phyloP scores from a whole-genome alignment of 176 grass and related monocot genomes.

The Oryza rufipogon region DNA sequence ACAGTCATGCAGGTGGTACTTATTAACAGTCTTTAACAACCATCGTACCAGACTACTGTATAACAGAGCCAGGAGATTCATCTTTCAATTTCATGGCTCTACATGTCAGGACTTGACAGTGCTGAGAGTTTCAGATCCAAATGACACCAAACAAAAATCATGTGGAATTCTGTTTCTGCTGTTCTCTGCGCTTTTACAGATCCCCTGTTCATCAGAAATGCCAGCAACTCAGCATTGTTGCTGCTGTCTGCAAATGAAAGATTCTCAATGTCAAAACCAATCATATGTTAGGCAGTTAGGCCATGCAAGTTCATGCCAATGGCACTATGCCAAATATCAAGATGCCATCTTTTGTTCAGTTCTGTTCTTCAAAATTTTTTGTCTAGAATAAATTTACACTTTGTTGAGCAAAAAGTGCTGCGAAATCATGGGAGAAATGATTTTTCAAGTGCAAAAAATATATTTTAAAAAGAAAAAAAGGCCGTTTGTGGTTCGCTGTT shows the following conservation, averaged over 20 bases:
- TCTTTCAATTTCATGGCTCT: slow-evolving; percentile 17
- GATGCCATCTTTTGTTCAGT: too few species aligned
- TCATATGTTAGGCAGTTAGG: neutral
- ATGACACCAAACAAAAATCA: slow-evolving; percentile 18
- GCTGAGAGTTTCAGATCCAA: slow-evolving; percentile 3
- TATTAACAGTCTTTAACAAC: neutral
- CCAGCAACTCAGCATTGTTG: neutral
- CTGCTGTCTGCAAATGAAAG: neutral
- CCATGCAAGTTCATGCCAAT: slow-evolving; percentile 18
- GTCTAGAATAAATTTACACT: too few species aligned
- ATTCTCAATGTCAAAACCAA: slow-evolving; percentile 21
- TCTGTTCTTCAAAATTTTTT: too few species aligned
- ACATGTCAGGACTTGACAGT: neutral
- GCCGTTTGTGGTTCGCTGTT: too few species aligned
- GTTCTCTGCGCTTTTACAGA: neutral
- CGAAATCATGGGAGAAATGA: neutral
- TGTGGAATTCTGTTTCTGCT: neutral
- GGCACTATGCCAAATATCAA: neutral
- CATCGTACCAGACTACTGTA: neutral
- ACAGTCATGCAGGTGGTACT: neutral
- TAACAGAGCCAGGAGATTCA: slow-evolving; percentile 10
- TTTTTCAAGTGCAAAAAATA: neutral
- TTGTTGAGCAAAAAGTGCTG: too few species aligned
- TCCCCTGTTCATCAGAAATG: slow-evolving; percentile 28
- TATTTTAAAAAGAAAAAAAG: too few species aligned